Conservation (phyloP, 257 asterid species). For the Salvia hispanica region DNA sequence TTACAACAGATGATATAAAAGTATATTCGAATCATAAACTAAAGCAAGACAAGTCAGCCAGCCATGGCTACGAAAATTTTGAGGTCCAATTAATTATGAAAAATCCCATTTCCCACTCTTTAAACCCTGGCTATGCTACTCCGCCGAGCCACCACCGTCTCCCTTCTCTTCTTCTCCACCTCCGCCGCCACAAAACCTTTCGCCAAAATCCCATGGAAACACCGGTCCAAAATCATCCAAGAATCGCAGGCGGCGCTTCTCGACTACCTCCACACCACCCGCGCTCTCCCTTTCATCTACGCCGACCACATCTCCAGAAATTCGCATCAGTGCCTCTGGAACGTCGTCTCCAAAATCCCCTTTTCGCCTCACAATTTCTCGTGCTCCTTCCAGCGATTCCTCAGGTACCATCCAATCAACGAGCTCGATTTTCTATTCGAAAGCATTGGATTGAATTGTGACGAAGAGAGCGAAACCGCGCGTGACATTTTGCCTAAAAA, state of each 20-base stretch:
- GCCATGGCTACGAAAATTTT: no score
- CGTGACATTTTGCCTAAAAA: slow-evolving; percentile 31
- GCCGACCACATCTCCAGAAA: slow-evolving; percentile 59
- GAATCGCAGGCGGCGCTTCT: slow-evolving; percentile 54
- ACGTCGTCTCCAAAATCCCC: slow-evolving; percentile 42
- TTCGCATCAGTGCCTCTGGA: slow-evolving; percentile 48
- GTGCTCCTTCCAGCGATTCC: slow-evolving; percentile 44
- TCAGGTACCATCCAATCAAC: slow-evolving; percentile 73
- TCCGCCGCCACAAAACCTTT: slow-evolving; percentile 43
- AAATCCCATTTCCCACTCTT: background rate
- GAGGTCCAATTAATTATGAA: no score
- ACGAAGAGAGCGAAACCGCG: slow-evolving; percentile 23
- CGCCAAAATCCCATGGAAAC: slow-evolving; percentile 48
- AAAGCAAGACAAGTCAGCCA: no score
- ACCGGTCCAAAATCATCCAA: slow-evolving; percentile 49
- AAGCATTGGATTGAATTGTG: slow-evolving; percentile 53
- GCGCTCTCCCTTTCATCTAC: slow-evolving; percentile 55
- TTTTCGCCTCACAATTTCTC: slow-evolving; percentile 38
- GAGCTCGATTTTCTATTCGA: slow-evolving; percentile 64
- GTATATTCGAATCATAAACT: no score
- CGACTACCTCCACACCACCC: slow-evolving; percentile 66
- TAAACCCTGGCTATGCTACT: slow-evolving; percentile 45
- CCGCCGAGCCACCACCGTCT: slow-evolving; percentile 35
- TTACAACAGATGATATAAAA: no score
- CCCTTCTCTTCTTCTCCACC: slow-evolving; percentile 35